Percentiles rank a stretch among this genome's conserved stretches.
Conservation (phyloP, 768 basidiomycete genomes). For the Filobasidium floriforme region DNA sequence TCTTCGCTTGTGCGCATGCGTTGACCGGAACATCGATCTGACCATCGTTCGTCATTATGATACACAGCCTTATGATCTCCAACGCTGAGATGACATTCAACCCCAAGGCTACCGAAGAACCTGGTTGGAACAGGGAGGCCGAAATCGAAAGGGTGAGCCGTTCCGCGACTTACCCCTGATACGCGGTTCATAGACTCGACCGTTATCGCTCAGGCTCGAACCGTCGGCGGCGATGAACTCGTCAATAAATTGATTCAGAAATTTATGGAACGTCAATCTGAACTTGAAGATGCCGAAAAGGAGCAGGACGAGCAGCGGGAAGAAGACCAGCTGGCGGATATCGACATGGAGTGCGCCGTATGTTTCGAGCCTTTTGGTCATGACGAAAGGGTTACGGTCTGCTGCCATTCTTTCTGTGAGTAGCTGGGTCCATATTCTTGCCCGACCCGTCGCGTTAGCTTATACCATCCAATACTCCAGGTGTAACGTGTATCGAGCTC, state of each 20-base stretch:
- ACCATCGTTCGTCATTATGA: too few relatives aligned
- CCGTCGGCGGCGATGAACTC: conserved; percentile 26
- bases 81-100: conserved; percentile 16
- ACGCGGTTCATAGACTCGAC: too few relatives aligned
- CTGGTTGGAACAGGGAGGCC: conserved; percentile 5
- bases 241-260: conserved; percentile 27
- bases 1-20: background rate
- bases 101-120: background rate
- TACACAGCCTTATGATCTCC: conserved; percentile 21
- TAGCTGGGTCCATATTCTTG: background rate
- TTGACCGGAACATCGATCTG: background rate
- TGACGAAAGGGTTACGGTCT: conserved; percentile 14
- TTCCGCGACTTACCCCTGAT: background rate
- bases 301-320: background rate
- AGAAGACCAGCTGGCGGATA: conserved; percentile 9
- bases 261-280: conserved; percentile 7
- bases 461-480: background rate
- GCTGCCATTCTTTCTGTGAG: conserved; percentile 15
- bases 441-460: background rate
- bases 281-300: conserved; percentile 23
- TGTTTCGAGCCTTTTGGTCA: conserved; percentile 17
- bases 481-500: conserved; percentile 10
- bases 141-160: conserved; percentile 14
- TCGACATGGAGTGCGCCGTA: conserved; percentile 18
- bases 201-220: conserved; percentile 9